A percentile compares a stretch with the other conserved stretches of the same genome.
Evolutionary conservation across 73 alveolate species (phyloP).

Genomic region (Paramecium octaurelia): DNA sequence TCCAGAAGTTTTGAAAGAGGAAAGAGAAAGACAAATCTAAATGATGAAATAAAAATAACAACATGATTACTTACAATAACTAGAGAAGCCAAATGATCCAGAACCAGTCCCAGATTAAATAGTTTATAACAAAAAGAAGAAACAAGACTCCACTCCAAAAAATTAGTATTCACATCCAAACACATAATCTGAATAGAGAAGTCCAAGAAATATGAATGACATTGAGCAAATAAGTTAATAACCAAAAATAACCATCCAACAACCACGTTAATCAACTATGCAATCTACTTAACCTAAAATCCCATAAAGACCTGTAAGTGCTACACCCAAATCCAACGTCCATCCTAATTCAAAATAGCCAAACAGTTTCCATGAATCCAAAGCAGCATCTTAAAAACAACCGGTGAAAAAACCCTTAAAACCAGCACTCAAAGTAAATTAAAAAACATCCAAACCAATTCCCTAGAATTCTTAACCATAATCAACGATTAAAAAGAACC

Average conservation of each 20-base stretch:
- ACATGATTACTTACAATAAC: background rate
- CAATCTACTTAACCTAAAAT: background rate
- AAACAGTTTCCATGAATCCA: background rate
- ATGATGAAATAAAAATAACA: background rate
- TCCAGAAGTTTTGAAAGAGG: background rate
- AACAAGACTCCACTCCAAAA: background rate
- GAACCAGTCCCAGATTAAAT: constrained; percentile 28
- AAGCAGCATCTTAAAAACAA: background rate
- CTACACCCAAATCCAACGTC: background rate
- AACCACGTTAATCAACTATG: background rate
- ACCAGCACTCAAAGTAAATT: background rate
- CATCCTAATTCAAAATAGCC: background rate
- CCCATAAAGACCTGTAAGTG: background rate
- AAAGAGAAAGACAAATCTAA: background rate
- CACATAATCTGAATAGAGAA: background rate
- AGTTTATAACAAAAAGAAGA: background rate
- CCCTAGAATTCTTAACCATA: background rate
- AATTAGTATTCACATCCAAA: background rate
- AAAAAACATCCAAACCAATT: background rate
- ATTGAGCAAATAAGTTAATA: background rate
- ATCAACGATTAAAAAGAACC: background rate
- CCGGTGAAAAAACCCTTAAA: background rate
- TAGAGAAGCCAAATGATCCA: background rate
- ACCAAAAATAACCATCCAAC: background rate
- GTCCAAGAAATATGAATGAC: background rate